Base-by-base conservation (phyloP, 371 early-diverging fungal genomes). In the Rhizopus arrhizus region DNA sequence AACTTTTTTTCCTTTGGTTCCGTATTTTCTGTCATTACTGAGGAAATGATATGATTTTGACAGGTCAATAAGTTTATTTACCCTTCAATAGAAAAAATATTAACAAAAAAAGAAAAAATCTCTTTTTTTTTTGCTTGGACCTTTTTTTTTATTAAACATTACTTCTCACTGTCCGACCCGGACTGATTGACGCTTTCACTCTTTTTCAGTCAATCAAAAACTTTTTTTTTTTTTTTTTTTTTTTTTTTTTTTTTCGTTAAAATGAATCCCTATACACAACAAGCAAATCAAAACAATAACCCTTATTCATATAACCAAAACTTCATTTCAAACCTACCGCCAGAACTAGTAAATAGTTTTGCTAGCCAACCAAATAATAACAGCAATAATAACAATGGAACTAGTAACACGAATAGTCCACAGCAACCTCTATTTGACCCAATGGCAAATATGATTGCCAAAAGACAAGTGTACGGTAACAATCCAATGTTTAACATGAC, bases 241-340 rank as follows among this genome's bases (percentile, higher is more conserved):
- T 46, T 29, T 35, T 4, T 47, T 35, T 36, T 52, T n/a, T 22
- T 35, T n/a, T 35, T 7, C 5, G 15, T 36, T 38, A 15, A 47
- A 32, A 74, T 74, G 75, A 74, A 74, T 55, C 75, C 72, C 48
- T 74, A 66, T 38, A 62, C 64, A 38, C 66, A 65, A 31, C 60
- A 61, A 54, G 58, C 53, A 38, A 68, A 62, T 57, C 71, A 66
- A 59, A 56, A 32, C 47, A 71, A 22, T 22, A 22, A 74, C 45
- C 61, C 72, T n/a, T 74, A 65, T 40, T 56, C 72, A 45, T 72
- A 64, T 42, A 65, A 57, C 43, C 73, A 62, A 47, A 66, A 69
- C 35, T 64, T 71, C 45, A 65, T 74, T 66, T 43, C 72, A 12
- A 65, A 62, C 49, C 13, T 76, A 15, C 74, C 77, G 38, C 67